Percentiles rank a stretch among this genome's conserved stretches.
phyloP scores from a whole-genome alignment of 768 basidiomycete genomes.

The Calocera cornea region DNA sequence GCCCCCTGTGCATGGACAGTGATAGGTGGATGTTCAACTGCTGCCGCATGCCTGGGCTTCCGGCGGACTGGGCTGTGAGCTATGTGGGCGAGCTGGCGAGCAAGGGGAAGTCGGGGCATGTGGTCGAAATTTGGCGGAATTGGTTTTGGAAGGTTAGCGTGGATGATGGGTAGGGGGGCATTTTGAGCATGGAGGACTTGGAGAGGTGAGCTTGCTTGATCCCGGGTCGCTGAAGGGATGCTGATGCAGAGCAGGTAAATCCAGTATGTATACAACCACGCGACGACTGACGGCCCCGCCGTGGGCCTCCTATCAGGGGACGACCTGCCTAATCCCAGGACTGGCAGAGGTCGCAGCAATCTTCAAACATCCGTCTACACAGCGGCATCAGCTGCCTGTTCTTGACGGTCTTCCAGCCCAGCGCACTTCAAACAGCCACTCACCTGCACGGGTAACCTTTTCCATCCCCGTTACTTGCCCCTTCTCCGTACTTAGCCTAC shows the following conservation, averaged over 20 bases:
- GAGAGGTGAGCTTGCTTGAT: conserved; percentile 36
- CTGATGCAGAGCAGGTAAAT: conserved; percentile 40
- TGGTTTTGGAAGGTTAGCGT: conserved; percentile 70
- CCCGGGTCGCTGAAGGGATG: not conserved
- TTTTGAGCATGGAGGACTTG: conserved; percentile 52
- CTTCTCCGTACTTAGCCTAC: too few species aligned
- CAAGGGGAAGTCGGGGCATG: conserved; percentile 55
- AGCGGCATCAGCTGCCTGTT: too few species aligned
- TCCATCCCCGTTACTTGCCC: too few species aligned
- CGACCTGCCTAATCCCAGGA: too few species aligned
- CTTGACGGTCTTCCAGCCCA: too few species aligned
- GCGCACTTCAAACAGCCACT: too few species aligned
- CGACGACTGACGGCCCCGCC: conserved; percentile 47
- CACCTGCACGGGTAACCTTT: too few species aligned
- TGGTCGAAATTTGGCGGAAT: conserved; percentile 72
- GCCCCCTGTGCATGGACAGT: conserved; percentile 73
- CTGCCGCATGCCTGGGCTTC: conserved; percentile 59
- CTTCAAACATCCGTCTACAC: too few species aligned
- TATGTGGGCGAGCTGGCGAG: conserved; percentile 43
- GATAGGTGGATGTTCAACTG: conserved; percentile 86
- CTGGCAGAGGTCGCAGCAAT: too few species aligned
- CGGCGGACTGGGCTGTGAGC: conserved; percentile 66
- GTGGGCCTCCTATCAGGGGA: conserved; percentile 67
- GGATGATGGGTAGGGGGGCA: conserved; percentile 33
- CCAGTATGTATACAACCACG: conserved; percentile 54